Conservation (phyloP, 345 rosid genomes). For the Melaleuca alternifolia region DNA sequence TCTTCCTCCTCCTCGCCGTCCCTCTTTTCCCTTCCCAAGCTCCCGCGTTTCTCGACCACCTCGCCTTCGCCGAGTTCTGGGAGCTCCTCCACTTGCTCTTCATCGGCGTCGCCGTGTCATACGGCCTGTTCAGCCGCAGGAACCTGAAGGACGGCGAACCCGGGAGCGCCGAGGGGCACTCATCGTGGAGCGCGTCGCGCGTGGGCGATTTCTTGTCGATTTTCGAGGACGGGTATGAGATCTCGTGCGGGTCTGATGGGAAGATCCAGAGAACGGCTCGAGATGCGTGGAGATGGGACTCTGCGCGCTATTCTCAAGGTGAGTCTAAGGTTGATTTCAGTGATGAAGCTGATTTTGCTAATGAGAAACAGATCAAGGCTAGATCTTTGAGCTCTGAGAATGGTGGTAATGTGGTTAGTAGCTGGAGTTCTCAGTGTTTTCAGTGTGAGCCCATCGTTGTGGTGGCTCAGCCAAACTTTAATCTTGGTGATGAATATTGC, state of each 20-base stretch:
- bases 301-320: neutral
- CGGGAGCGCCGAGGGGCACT: constrained; percentile 28
- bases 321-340: neutral
- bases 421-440: constrained; percentile 58
- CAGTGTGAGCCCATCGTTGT: constrained; percentile 44
- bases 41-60: constrained; percentile 52
- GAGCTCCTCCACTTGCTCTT: constrained; percentile 57
- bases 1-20: constrained; percentile 49
- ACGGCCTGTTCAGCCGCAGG: constrained; percentile 73
- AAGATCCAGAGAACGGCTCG: neutral
- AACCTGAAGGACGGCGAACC: constrained; percentile 16
- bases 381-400: neutral
- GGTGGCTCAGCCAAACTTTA: constrained; percentile 39
- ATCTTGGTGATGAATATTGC: constrained; percentile 11
- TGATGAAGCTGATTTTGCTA: neutral
- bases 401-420: constrained; percentile 14
- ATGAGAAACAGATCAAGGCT: neutral
- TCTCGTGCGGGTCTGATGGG: constrained; percentile 9
- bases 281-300: neutral
- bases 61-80: constrained; percentile 54
- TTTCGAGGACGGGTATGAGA: constrained; percentile 45
- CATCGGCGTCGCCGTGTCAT: constrained; percentile 76
- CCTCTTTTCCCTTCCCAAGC: constrained; percentile 74
- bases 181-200: constrained; percentile 21
- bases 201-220: constrained; percentile 41